Evolutionary conservation across 2,329 filamentous ascomycete genomes (phyloP).

Genomic region (Exophiala aquamarina): DNA sequence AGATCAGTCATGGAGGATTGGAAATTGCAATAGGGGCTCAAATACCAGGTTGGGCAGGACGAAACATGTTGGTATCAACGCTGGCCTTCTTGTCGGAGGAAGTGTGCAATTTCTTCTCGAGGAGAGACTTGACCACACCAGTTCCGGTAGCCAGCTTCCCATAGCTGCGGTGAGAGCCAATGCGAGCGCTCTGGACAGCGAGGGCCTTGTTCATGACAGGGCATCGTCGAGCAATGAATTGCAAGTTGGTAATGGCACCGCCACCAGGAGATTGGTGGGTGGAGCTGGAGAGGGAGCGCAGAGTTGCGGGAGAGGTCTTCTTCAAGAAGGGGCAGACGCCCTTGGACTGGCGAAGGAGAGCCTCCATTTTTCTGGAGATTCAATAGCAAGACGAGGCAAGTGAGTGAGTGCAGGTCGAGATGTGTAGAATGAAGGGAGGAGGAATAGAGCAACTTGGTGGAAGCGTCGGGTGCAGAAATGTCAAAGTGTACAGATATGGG

Average conservation of each 20-base stretch:
- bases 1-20: neutral
- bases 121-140: constrained; percentile 32
- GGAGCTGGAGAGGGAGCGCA: constrained; percentile 79
- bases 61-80: constrained; percentile 60
- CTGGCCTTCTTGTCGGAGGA: constrained; percentile 75
- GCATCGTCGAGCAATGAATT: constrained; percentile 90
- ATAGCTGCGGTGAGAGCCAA: constrained; percentile 29
- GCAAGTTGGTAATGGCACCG: constrained; percentile 94
- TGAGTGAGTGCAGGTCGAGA: neutral
- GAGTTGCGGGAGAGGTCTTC: constrained; percentile 85
- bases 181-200: constrained; percentile 67
- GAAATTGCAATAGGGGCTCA: constrained; percentile 7
- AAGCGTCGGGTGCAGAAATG: too few species aligned
- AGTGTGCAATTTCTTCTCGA: constrained; percentile 68
- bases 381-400: neutral
- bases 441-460: neutral
- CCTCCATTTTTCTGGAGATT: constrained; percentile 66
- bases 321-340: constrained; percentile 97
- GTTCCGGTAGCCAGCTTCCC: constrained; percentile 37
- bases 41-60: constrained; percentile 53
- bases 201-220: constrained; percentile 98
- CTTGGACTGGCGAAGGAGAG: constrained; percentile 90
- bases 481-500: too few species aligned
- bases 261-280: constrained; percentile 71
- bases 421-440: neutral